Evolutionary conservation across 139 green algal species (phyloP).

Genomic region (Yamagishiella unicocca): DNA sequence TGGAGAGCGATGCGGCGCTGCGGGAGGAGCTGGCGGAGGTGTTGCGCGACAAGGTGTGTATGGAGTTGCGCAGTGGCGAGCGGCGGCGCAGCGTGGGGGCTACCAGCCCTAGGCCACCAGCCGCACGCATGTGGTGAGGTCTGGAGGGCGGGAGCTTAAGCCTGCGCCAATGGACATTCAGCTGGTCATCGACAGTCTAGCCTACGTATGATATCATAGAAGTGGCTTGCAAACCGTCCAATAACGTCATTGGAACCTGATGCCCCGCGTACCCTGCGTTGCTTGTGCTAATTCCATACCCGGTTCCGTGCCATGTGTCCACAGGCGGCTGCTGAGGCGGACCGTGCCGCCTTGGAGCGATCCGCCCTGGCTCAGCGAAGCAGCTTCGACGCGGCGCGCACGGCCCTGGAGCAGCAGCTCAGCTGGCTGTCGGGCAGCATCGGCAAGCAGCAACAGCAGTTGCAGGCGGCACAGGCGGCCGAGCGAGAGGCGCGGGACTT

Average conservation of each 20-base stretch:
- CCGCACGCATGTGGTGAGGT: no score
- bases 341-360: slow-evolving; percentile 37
- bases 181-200: no score
- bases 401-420: slow-evolving; percentile 41
- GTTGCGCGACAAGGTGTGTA: slow-evolving; percentile 22
- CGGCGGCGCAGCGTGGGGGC: no score
- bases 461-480: slow-evolving; percentile 31
- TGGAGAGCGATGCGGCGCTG: slow-evolving; percentile 41
- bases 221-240: no score
- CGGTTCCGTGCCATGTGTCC: background rate
- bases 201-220: no score
- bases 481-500: slow-evolving; percentile 40
- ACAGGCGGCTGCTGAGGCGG: slow-evolving; percentile 26
- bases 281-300: no score
- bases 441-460: slow-evolving; percentile 33
- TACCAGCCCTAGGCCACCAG: no score
- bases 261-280: no score
- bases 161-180: no score
- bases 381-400: slow-evolving; percentile 41
- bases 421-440: slow-evolving; percentile 26
- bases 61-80: no score
- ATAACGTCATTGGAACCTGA: no score
- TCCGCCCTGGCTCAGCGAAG: slow-evolving; percentile 32
- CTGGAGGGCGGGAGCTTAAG: no score
- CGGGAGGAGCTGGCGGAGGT: slow-evolving; percentile 44